Percentiles rank a stretch among this genome's conserved stretches.
These are phyloP conservation scores for Rosa rugosa DNA, from an alignment of 306 rosid species.

Conservation along the genomic window DNA sequence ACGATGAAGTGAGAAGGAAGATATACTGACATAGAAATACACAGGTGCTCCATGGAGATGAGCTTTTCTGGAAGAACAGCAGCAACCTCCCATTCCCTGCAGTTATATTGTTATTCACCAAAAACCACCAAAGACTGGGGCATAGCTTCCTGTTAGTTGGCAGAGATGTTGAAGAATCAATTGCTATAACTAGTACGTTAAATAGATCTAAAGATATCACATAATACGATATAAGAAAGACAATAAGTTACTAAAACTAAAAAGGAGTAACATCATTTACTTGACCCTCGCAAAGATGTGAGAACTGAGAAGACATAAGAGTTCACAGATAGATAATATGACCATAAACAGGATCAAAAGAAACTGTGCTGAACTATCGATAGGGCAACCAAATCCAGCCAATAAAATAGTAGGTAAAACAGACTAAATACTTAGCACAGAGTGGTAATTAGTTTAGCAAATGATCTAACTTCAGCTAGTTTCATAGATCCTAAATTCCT, in stretches of 20 bases:
- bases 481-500: neutral
- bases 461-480: neutral
- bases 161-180: conserved; percentile 16
- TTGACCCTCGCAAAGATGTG: neutral
- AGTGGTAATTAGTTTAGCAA: neutral
- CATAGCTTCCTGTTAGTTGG: conserved; percentile 38
- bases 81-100: conserved; percentile 79
- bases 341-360: neutral
- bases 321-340: neutral
- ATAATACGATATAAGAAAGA: neutral
- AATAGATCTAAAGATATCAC: conserved; percentile 4
- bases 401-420: neutral
- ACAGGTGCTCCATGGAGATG: conserved; percentile 69
- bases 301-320: neutral
- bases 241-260: neutral
- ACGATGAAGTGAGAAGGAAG: conserved; percentile 23
- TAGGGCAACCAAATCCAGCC: neutral
- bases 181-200: conserved; percentile 16
- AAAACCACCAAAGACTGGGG: conserved; percentile 31
- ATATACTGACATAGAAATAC: conserved; percentile 66
- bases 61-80: conserved; percentile 80
- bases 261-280: neutral
- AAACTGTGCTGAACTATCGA: neutral
- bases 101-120: conserved; percentile 31
- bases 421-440: neutral